A percentile compares a stretch with the other conserved stretches of the same genome.
phyloP scores from a whole-genome alignment of 257 asterid genomes.

The Solanum chmielewskii region DNA sequence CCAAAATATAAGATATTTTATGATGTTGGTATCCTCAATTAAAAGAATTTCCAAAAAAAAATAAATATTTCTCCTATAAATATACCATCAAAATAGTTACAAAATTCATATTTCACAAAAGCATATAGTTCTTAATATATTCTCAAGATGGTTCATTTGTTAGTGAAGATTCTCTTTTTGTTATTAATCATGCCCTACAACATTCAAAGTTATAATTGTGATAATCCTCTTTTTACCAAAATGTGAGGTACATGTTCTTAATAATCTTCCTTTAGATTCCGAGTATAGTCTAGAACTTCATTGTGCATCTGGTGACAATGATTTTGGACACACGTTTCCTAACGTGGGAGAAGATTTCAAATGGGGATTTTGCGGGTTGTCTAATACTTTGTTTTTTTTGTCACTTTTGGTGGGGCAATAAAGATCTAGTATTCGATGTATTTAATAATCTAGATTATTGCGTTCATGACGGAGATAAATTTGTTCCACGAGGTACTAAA shows the following conservation, averaged over 20 bases:
- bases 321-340: neutral
- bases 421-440: neutral
- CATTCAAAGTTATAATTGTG: neutral
- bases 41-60: neutral
- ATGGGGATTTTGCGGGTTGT: neutral
- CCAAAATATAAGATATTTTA: neutral
- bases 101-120: neutral
- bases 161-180: neutral
- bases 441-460: neutral
- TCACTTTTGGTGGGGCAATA: neutral
- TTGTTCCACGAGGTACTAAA: no score
- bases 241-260: neutral
- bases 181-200: neutral
- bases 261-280: neutral
- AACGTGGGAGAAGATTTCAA: neutral
- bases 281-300: neutral
- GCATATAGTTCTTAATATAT: neutral
- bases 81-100: neutral
- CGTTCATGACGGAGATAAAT: neutral
- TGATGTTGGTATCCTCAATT: no score
- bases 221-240: neutral
- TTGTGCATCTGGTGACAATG: neutral
- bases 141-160: neutral
- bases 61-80: neutral
- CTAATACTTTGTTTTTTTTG: neutral